Base-by-base conservation (phyloP, 2,329 filamentous ascomycete species). In the Alternaria brassicae region DNA sequence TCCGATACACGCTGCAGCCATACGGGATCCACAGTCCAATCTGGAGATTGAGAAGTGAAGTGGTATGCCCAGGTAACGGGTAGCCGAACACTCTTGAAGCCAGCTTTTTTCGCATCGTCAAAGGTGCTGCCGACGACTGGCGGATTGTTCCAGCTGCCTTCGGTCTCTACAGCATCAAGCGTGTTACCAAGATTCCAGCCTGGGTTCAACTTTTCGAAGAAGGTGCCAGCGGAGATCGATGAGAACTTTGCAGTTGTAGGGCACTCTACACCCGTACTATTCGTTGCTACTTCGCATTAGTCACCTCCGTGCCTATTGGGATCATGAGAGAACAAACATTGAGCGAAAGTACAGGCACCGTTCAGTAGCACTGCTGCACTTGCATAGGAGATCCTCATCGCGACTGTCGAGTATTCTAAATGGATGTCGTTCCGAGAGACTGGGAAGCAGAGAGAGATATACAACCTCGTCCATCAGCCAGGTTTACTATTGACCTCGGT, bases 121-220 rank as follows among this genome's bases (percentile, higher is more conserved):
- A 88, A 85, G 0, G 84, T 86, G 1, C 71, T 69, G 2, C 75
- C 76, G 6, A 81, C 76, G 1, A 86, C 84, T 0, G 82, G 80
- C 0, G 81, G 78, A 56, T 88, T 88, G 63, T 85, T 85, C 86
- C 85, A 88, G 2, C 81, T 83, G 5, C 84, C 85, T 69, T 88
- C 86, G 48, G 81, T 77, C 5, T 85, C 81, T 7, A 81, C 73
- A 1, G 85, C 84, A 67, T 88, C 86, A 28, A 88, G 79, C 0
- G 85, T 86, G 56, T 88, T 88, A 9, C 86, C 86, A 8, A 87
- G 65, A 62, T 88, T 88, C 86, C 86, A 88, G 7, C 86, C 85
- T 0, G 85, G 77, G 48, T 83, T 83, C 39, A 86, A 77, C 8
- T 77, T 80, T 5, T 78, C 77, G 47, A 86, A 76, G 50, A 78